Evolutionary conservation across 2,329 filamentous ascomycete species (phyloP).

Genomic region (Pseudogymnoascus verrucosus): DNA sequence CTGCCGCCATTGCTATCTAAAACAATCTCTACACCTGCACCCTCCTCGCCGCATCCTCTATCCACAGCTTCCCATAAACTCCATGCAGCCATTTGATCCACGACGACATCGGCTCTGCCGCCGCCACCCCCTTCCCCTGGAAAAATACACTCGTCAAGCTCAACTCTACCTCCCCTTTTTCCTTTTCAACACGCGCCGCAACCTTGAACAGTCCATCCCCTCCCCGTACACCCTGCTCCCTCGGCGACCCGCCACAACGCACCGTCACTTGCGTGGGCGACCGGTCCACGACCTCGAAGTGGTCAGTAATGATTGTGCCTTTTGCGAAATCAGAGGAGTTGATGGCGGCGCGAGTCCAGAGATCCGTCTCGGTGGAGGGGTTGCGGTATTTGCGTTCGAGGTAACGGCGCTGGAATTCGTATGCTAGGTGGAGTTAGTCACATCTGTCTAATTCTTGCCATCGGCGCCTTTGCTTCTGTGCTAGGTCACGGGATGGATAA

Average conservation of each 20-base stretch:
- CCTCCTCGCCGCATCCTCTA: conserved; percentile 43
- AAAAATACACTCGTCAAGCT: conserved; percentile 56
- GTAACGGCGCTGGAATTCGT: conserved; percentile 48
- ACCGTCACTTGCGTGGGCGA: conserved; percentile 52
- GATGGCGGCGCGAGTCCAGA: conserved; percentile 53
- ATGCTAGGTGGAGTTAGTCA: conserved; percentile 34
- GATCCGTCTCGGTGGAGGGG: conserved; percentile 48
- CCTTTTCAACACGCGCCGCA: conserved; percentile 50
- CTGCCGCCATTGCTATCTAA: not conserved
- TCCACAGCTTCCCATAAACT: conserved; percentile 47
- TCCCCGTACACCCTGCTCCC: conserved; percentile 45
- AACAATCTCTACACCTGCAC: conserved; percentile 8
- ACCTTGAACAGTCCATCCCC: conserved; percentile 63
- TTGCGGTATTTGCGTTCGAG: conserved; percentile 51
- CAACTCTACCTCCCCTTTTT: conserved; percentile 56
- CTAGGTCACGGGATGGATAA: conserved; percentile 8
- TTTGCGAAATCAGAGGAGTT: conserved; percentile 48
- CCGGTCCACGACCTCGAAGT: conserved; percentile 64
- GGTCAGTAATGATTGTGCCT: conserved; percentile 59
- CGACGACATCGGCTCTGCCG: conserved; percentile 36
- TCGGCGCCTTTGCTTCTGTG: not conserved
- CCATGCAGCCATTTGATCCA: conserved; percentile 43
- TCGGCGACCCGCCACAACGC: conserved; percentile 58
- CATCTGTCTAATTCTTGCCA: not conserved
- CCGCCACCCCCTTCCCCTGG: conserved; percentile 39